Evolutionary conservation across 495 filamentous ascomycete species (phyloP), one percentile per base, ranked within the genome.

Genomic region (Trichocladium antarcticum): DNA sequence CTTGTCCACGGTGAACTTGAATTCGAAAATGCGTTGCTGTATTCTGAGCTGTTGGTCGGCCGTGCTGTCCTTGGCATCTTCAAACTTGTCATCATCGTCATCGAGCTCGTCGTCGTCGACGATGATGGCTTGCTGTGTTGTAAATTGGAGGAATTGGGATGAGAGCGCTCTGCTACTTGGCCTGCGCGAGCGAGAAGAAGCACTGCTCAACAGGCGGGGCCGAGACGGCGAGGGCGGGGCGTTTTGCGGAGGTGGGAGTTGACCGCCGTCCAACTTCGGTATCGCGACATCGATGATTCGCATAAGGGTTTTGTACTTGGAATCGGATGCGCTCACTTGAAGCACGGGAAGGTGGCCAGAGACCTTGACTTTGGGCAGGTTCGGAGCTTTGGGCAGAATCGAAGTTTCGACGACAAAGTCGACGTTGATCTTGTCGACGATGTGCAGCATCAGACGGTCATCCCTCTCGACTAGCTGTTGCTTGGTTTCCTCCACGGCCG

Each of bases 271-370:
- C 47, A 95, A 81, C 37, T 85, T 86, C 6, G 92, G 92, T 52
- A 97, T 86, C 3, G 92, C 89, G 45, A 96, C 86, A 55, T 96
- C 90, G 50, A 98, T 89, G 42, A 98, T 71, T 56, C 83, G 90
- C 93, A 98, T 97, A 43, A 97, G 60, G 6, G 79, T 86, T 66
- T 95, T 97, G 64, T 98, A 98, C 63, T 97, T 98, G 35, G 80
- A 82, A 57, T 98, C 92, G 1, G 89, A 95, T 32, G 89, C 82
- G 0, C 81, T 88, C 24, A 86, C 92, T 67, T 94, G 92, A 10
- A 98, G 74, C 14, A 96, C 83, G 2, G 92, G 90, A 24, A 98
- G 74, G 60, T 94, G 87, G 3, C 92, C 92, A 1, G 87, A 92
- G 34, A 98, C 79, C 27, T 82, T 81, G 43, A 96, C 83, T 61